Evolutionary conservation across 2,329 filamentous ascomycete genomes (phyloP).

Genomic region (Fusarium tanahbumbuense): DNA sequence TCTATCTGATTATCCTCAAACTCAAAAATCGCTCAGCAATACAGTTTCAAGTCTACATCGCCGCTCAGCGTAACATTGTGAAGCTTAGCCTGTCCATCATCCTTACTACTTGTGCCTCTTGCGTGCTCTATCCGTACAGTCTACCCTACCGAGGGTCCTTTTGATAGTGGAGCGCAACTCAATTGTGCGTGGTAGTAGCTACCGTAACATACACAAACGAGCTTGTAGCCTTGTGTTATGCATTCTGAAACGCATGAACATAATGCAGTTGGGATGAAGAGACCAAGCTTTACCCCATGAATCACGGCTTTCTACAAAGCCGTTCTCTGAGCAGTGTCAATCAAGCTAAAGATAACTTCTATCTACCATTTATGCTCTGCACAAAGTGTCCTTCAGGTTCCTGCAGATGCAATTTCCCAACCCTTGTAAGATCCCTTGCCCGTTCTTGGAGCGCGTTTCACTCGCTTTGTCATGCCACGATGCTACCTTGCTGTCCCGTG

Average conservation of each 20-base stretch:
- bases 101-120: constrained; percentile 26
- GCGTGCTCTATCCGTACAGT: constrained; percentile 13
- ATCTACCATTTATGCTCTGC: background rate
- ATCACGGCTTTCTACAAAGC: background rate
- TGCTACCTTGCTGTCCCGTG: constrained; percentile 9
- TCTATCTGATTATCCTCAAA: background rate
- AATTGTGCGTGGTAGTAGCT: background rate
- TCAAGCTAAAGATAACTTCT: background rate
- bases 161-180: background rate
- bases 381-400: constrained; percentile 24
- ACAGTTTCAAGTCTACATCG: constrained; percentile 28
- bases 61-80: constrained; percentile 36
- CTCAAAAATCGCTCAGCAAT: constrained; percentile 7
- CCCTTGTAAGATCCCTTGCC: constrained; percentile 38
- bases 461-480: constrained; percentile 14
- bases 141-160: constrained; percentile 15
- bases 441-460: constrained; percentile 39
- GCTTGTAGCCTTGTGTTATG: background rate
- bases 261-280: constrained; percentile 7
- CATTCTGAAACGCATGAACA: constrained; percentile 12
- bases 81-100: constrained; percentile 15
- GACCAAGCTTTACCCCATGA: background rate
- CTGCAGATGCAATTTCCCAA: constrained; percentile 45
- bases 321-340: background rate
- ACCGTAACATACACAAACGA: constrained; percentile 6